Base-by-base conservation (phyloP, 2,329 filamentous ascomycete species). In the Aspergillus ustus region DNA sequence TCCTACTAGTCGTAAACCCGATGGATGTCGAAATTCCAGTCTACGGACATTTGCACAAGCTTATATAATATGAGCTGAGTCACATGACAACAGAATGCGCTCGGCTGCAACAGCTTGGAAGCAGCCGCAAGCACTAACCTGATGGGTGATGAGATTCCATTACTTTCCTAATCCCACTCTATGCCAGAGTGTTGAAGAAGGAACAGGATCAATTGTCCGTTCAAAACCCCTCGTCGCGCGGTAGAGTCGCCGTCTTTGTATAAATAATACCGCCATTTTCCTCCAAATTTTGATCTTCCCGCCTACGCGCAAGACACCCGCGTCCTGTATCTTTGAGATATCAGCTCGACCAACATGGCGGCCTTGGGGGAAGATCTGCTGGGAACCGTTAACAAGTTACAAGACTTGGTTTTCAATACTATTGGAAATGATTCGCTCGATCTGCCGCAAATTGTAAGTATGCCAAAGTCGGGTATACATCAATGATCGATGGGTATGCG, bases 371-470 rank as follows among this genome's bases (percentile, higher is more conserved):
- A 99, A 80, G 93, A 99, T 81, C 84, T 99, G 80, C 87, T 99
- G 77, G 88, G 87, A 71, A 96, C 93, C 67, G 95, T 99, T 82
- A 99, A 99, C 85, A 96, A 96, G 84, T 85, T 99, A 74, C 95
- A 99, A 81, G 95, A 98, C 80, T 82, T 99, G 75, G 95, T 99
- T 74, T 99, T 99, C 84, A 99, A 99, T 82, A 99, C 95, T 70
- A 99, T 99, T 79, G 95, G 95, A 80, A 98, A 93, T 83, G 95
- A 99, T 80, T 98, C 94, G 57, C 86, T 99, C 64, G 95, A 99
- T 80, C 84, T 99, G 61, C 95, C 95, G 62, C 95, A 99, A 82
- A 99, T 99, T 85, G 95, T 97, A 89, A 75, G 88, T 82, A 17
- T 52, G 29, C 40, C 25, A 15, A n/a, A 9, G 9, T 31, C 8